Percentiles rank a stretch among this genome's conserved stretches.
Evolutionary conservation across 257 asterid genomes (phyloP).

Genomic region (Ajuga chamaepitys): DNA sequence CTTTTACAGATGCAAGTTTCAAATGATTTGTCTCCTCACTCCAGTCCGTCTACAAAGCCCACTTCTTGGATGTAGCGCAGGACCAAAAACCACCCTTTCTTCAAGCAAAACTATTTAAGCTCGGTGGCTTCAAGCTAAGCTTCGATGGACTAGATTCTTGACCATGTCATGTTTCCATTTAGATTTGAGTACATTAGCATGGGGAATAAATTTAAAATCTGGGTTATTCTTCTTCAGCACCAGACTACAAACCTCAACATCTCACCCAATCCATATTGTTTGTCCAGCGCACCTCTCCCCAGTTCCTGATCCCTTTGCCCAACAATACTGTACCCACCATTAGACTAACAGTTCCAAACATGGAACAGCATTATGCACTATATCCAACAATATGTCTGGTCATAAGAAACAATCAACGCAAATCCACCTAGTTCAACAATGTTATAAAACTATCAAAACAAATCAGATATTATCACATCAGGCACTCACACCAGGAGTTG

Average conservation of each 20-base stretch:
- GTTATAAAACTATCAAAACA: not conserved
- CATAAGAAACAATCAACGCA: slow-evolving; percentile 1
- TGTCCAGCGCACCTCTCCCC: slow-evolving; percentile 12
- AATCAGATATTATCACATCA: slow-evolving; percentile 9
- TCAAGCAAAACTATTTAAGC: not conserved
- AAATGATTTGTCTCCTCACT: not conserved
- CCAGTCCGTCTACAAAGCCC: not conserved
- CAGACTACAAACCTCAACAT: slow-evolving; percentile 1
- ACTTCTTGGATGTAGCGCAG: not conserved
- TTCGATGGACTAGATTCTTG: not conserved
- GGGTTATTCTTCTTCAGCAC: slow-evolving; percentile 1
- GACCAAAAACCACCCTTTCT: not conserved
- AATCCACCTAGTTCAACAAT: slow-evolving; percentile 10
- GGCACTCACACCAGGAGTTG: slow-evolving; percentile 92
- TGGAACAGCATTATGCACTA: not conserved
- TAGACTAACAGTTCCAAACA: slow-evolving; percentile 2
- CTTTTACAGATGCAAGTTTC: not conserved
- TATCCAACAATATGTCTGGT: not conserved
- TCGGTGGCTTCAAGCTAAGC: not conserved
- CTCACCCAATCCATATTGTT: not conserved
- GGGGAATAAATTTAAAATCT: not conserved
- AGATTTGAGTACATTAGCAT: not conserved
- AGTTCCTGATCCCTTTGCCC: not conserved
- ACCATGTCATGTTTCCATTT: not conserved
- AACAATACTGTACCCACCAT: not conserved